Base-by-base conservation (phyloP, 768 basidiomycete genomes). In the Russula sp. region DNA sequence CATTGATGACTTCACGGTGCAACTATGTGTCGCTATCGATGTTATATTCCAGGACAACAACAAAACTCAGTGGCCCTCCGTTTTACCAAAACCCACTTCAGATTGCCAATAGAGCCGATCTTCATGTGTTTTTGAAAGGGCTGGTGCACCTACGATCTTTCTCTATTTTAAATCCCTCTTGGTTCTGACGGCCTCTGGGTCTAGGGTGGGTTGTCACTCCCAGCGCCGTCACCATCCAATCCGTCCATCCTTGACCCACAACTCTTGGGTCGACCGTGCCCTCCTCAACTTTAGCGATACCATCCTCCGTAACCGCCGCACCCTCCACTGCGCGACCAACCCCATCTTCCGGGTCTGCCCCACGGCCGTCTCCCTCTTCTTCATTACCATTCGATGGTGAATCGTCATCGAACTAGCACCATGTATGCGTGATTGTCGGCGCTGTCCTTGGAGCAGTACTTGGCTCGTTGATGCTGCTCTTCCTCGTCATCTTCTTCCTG, bases 181-280 rank as follows among this genome's bases (percentile, higher is more conserved):
- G 86, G 83, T 50, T 74, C 84, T 2, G 69, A 78, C 60, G 76
- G 77, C 35, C 77, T 83, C 10, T 93, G 85, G 81, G 84, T 82
- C 13, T 93, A 82, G 68, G 91, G 90, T 67, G 90, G 91, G 40
- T 76, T 82, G n/a, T 83, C 87, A 39, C 75, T 84, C 37, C 88
- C 89, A 18, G 75, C 47, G 11, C 47, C 48, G n/a, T 45, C 55
- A 27, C 13, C 82, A 8, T 73, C 81, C 45, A 57, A 22, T 48
- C 61, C 27, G 3, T 10, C 58, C 31, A 42, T 50, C 32, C 57
- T 32, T 45, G 56, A 10, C 20, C 63, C 22, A 62, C 73, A 20
- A 48, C 39, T 27, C 68, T 74, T 44, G 65, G 67, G 16, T 67
- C 73, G 45, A 45, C 75, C 44, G 65, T 64, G 27, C 63, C 70